Conservation (phyloP, 192 early-diverging fungal species). For the Coemansia asiatica region DNA sequence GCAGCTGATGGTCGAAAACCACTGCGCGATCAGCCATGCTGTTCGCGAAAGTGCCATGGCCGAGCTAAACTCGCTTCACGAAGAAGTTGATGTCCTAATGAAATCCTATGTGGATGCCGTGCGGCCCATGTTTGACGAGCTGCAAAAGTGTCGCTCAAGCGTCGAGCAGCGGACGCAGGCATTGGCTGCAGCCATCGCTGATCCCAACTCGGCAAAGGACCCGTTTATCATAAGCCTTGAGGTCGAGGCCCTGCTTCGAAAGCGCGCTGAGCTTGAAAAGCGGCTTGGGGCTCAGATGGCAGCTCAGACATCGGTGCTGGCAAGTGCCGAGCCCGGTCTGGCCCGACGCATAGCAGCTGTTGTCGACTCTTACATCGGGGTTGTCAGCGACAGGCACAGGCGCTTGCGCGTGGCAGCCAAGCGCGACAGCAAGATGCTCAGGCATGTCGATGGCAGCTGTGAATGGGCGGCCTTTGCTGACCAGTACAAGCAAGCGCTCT, state of each 20-base stretch:
- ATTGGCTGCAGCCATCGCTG: slow-evolving; percentile 22
- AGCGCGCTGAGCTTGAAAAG: slow-evolving; percentile 31
- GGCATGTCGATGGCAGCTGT: slow-evolving; percentile 15
- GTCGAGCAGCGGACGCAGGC: slow-evolving; percentile 17
- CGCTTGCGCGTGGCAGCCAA: slow-evolving; percentile 30
- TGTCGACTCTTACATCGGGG: slow-evolving; percentile 20
- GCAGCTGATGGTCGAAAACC: slow-evolving; percentile 49
- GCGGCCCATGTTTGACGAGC: slow-evolving; percentile 15
- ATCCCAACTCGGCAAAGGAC: slow-evolving; percentile 28
- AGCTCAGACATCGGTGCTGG: slow-evolving; percentile 27
- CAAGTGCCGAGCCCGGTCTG: slow-evolving; percentile 33
- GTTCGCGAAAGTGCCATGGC: slow-evolving; percentile 20
- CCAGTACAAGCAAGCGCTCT: slow-evolving; percentile 19
- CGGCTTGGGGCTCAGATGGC: slow-evolving; percentile 10
- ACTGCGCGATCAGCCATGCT: slow-evolving; percentile 40
- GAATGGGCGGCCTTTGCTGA: slow-evolving; percentile 32
- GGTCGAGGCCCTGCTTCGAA: slow-evolving; percentile 43
- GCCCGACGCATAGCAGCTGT: slow-evolving; percentile 17
- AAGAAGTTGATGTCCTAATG: slow-evolving; percentile 9
- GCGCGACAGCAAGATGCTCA: slow-evolving; percentile 18
- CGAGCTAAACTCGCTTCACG: slow-evolving; percentile 18
- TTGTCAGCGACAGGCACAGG: slow-evolving; percentile 20
- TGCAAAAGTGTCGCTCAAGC: slow-evolving; percentile 22
- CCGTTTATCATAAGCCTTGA: slow-evolving; percentile 52
- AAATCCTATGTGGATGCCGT: slow-evolving; percentile 24